These are phyloP conservation scores for Abortiporus biennis DNA, from an alignment of 1,284 basidiomycete species.

Conservation along the genomic window DNA sequence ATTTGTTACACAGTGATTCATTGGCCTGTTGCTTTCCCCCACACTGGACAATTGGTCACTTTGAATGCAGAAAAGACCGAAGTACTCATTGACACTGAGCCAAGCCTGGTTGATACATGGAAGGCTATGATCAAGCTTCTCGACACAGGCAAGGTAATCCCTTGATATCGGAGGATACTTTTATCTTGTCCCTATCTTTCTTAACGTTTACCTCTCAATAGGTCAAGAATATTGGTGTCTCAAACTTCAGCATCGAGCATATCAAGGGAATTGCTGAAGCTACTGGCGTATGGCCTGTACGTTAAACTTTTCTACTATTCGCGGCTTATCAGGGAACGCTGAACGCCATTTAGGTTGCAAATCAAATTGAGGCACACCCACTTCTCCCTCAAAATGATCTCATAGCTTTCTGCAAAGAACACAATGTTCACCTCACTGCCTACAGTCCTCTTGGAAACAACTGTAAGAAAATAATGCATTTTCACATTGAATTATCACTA, in stretches of 20 bases:
- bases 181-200: background rate
- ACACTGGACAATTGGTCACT: slow-evolving; percentile 48
- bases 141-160: slow-evolving; percentile 34
- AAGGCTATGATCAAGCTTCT: slow-evolving; percentile 66
- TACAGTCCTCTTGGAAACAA: slow-evolving; percentile 86
- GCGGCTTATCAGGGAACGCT: background rate
- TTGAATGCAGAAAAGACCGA: slow-evolving; percentile 46
- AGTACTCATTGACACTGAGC: slow-evolving; percentile 52
- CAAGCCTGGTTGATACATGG: slow-evolving; percentile 77
- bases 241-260: slow-evolving; percentile 71
- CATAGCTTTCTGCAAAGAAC: slow-evolving; percentile 60
- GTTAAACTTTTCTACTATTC: slow-evolving; percentile 5
- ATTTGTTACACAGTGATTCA: slow-evolving; percentile 55
- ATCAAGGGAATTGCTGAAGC: slow-evolving; percentile 68
- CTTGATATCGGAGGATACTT: background rate
- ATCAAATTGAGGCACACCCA: slow-evolving; percentile 87
- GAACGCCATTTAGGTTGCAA: slow-evolving; percentile 38
- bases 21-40: slow-evolving; percentile 79
- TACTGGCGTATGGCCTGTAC: slow-evolving; percentile 69
- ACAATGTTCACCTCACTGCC: slow-evolving; percentile 77
- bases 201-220: slow-evolving; percentile 20
- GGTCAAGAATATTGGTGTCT: slow-evolving; percentile 67
- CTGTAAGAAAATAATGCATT: slow-evolving; percentile 30
- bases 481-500: slow-evolving; percentile 1
- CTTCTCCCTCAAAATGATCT: slow-evolving; percentile 68